Evolutionary conservation across 139 green algal genomes (phyloP), one percentile per base, ranked within the genome.

Genomic region (Haematococcus lacustris): DNA sequence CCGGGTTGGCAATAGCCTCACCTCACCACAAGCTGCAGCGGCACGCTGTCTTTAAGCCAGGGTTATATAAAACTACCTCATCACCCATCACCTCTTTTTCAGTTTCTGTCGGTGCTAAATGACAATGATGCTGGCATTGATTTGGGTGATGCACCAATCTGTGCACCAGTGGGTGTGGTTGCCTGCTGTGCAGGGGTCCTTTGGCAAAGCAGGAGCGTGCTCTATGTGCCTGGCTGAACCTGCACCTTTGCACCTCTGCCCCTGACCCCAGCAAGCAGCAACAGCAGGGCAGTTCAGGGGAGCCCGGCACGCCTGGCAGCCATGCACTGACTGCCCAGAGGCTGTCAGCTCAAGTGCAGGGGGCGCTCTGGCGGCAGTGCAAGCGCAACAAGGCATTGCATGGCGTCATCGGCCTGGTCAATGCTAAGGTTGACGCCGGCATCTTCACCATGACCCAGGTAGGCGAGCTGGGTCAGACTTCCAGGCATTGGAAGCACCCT

Each of bases 171-270:
- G n/a, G n/a, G n/a, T n/a, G n/a, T n/a, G n/a, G n/a, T n/a, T n/a
- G n/a, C n/a, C n/a, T n/a, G n/a, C n/a, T n/a, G n/a, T 57, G 47
- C 53, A 63, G 53, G 33, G 53, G 26, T 25, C 71, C 71, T 4
- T 17, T 68, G n/a, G 62, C 32, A 4, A 77, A 77, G 35, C 72
- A 77, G 47, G 72, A 77, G 47, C 72, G 72, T 40, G 72, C 72
- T 7, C 72, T 77, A 34, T 33, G 38, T 32, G 62, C 62, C 1
- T 77, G 72, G 72, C 30, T 77, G 28, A 77, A 77, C 72, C 72
- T 43, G 33, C 72, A 77, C 43, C 51, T 77, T 21, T 38, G 33
- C 2, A 26, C 53, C 17, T 63, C 32, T 28, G 26, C 32, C 17
- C 7, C 9, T 6, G 53, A 63, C 4, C 33, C 33, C 53, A 63